Evolutionary conservation across 2,329 filamentous ascomycete genomes (phyloP).

Genomic region (Raffaelea arxii): DNA sequence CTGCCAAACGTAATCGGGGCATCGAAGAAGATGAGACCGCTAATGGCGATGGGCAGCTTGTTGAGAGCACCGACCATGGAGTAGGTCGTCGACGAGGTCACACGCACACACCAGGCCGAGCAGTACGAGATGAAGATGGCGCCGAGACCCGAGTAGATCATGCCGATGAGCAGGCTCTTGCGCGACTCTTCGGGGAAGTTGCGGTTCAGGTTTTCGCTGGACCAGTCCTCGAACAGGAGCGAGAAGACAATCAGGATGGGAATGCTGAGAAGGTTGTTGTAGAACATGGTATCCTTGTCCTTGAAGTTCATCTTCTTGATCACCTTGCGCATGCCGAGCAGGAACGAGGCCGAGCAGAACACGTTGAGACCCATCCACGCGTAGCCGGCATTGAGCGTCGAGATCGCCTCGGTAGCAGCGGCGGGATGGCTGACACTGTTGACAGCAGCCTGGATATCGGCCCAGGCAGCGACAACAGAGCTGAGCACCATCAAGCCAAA

Average conservation of each 20-base stretch:
- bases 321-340: conserved; percentile 91
- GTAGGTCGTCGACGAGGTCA: conserved; percentile 95
- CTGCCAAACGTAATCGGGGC: conserved; percentile 87
- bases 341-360: conserved; percentile 81
- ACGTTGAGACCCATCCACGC: conserved; percentile 98
- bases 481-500: conserved; percentile 96
- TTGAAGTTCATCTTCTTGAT: conserved; percentile 99
- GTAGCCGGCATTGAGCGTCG: conserved; percentile 88
- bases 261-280: conserved; percentile 97
- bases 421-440: conserved; percentile 45
- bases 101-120: conserved; percentile 96
- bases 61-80: conserved; percentile 97
- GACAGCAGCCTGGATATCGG: conserved; percentile 83
- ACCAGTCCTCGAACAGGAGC: conserved; percentile 86
- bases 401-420: conserved; percentile 65
- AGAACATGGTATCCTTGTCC: conserved; percentile 99
- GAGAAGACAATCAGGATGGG: conserved; percentile 80
- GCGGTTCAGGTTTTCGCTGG: conserved; percentile 64
- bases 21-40: conserved; percentile 89
- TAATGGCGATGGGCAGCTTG: conserved; percentile 92
- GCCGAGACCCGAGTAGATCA: conserved; percentile 87
- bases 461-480: conserved; percentile 92
- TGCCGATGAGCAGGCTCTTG: conserved; percentile 72
- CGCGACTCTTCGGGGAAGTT: conserved; percentile 84
- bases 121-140: conserved; percentile 99